Conservation (phyloP, 805 yeast genomes). For the Zygosaccharomyces bisporus region DNA sequence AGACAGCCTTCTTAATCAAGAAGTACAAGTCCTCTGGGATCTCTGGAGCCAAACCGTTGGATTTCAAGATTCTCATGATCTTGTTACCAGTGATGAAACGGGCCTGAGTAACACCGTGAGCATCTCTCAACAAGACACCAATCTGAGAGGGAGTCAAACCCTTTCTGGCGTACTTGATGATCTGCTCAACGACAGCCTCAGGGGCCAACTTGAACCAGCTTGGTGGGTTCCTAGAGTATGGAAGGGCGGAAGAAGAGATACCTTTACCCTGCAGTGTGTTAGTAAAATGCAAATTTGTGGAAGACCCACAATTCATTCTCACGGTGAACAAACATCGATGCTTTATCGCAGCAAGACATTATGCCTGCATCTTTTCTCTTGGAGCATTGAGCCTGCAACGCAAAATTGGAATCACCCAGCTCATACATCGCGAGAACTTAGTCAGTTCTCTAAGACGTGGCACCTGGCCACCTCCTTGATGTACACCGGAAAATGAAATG, state of each 20-base stretch:
- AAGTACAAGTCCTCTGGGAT: conserved; percentile 99
- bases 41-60: conserved; percentile 99
- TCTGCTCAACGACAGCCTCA: conserved; percentile 95
- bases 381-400: background rate
- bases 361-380: background rate
- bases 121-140: conserved; percentile 99
- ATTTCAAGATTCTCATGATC: conserved; percentile 97
- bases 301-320: conserved; percentile 4
- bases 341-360: background rate
- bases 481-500: conserved; percentile 30
- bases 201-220: conserved; percentile 98
- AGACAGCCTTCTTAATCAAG: conserved; percentile 98
- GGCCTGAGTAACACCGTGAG: conserved; percentile 99
- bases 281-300: conserved; percentile 12
- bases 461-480: conserved; percentile 14
- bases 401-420: conserved; percentile 38
- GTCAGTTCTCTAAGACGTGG: conserved; percentile 4
- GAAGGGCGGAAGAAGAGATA: conserved; percentile 97
- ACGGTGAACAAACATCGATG: background rate
- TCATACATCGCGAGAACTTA: conserved; percentile 24
- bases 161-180: conserved; percentile 99
- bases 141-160: conserved; percentile 99
- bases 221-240: conserved; percentile 98
- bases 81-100: conserved; percentile 98
- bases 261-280: conserved; percentile 80